A percentile compares a stretch with the other conserved stretches of the same genome.
Evolutionary conservation across 2,329 filamentous ascomycete species (phyloP).

Genomic region (Fusarium sarcochroum): DNA sequence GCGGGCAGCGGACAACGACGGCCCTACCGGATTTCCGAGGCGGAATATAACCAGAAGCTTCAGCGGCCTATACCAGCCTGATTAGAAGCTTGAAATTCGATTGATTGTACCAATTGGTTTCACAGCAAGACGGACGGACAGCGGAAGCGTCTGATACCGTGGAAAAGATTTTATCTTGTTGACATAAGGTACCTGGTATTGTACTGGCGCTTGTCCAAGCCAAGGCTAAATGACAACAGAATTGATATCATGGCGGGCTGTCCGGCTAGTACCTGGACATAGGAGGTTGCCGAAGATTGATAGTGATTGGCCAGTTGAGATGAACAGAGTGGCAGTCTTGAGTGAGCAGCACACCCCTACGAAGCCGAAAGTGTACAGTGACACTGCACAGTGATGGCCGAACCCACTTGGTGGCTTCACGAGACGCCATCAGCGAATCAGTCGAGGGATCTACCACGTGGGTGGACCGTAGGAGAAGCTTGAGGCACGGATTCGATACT

Average conservation of each 20-base stretch:
- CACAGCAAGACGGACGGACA: neutral
- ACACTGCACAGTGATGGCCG: conserved; percentile 28
- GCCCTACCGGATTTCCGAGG: conserved; percentile 48
- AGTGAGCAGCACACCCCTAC: conserved; percentile 25
- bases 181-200: conserved; percentile 12
- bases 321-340: conserved; percentile 28
- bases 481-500: conserved; percentile 13
- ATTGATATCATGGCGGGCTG: conserved; percentile 39
- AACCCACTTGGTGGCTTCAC: conserved; percentile 38
- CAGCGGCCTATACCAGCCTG: neutral
- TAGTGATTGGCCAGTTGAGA: conserved; percentile 32
- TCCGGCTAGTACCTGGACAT: conserved; percentile 36
- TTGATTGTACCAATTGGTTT: conserved; percentile 4
- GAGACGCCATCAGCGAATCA: conserved; percentile 39
- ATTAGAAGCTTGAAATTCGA: neutral
- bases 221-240: conserved; percentile 26
- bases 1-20: conserved; percentile 46
- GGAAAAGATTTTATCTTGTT: neutral
- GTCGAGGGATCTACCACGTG: conserved; percentile 36
- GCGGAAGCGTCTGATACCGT: neutral
- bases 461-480: conserved; percentile 34
- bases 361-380: conserved; percentile 30
- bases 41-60: neutral
- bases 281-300: conserved; percentile 28
- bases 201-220: conserved; percentile 20